A percentile compares a stretch with the other conserved stretches of the same genome.
Evolutionary conservation across 352 stramenopile species (phyloP).

Genomic region (Pilasporangium apinafurcum): DNA sequence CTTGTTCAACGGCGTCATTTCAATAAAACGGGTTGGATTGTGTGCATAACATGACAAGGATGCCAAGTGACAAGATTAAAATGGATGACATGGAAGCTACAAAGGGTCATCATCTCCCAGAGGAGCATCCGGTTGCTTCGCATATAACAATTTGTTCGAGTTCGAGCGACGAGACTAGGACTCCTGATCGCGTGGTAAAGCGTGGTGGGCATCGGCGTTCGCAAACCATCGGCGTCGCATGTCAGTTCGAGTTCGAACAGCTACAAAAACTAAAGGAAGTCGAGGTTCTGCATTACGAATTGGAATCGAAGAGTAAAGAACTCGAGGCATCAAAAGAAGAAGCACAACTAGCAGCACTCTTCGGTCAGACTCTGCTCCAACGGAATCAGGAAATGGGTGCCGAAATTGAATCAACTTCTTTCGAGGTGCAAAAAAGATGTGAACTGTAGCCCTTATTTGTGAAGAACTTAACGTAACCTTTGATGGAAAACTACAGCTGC

Average conservation of each 20-base stretch:
- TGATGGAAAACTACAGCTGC: conserved; percentile 8
- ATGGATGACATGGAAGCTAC: too few species aligned
- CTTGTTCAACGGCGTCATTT: too few species aligned
- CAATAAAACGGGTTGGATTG: too few species aligned
- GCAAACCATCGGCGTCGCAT: conserved; percentile 25
- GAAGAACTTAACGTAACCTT: neutral
- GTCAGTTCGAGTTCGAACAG: conserved; percentile 25
- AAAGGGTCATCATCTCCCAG: too few species aligned
- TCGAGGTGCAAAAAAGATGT: conserved; percentile 1
- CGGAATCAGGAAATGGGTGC: conserved; percentile 43
- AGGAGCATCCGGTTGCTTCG: too few species aligned
- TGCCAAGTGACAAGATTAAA: too few species aligned
- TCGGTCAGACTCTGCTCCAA: conserved; percentile 38
- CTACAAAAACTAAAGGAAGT: conserved; percentile 30
- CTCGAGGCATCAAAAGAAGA: conserved; percentile 45
- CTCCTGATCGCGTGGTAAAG: neutral
- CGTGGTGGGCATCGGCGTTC: conserved; percentile 16
- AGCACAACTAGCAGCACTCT: conserved; percentile 32
- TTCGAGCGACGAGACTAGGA: neutral
- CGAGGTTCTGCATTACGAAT: conserved; percentile 35
- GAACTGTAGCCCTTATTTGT: neutral
- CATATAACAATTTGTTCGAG: too few species aligned
- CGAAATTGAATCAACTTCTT: conserved; percentile 21
- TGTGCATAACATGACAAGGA: too few species aligned
- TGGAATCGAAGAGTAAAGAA: conserved; percentile 39